phyloP scores from a whole-genome alignment of 768 basidiomycete species.

The Russula compacta region DNA sequence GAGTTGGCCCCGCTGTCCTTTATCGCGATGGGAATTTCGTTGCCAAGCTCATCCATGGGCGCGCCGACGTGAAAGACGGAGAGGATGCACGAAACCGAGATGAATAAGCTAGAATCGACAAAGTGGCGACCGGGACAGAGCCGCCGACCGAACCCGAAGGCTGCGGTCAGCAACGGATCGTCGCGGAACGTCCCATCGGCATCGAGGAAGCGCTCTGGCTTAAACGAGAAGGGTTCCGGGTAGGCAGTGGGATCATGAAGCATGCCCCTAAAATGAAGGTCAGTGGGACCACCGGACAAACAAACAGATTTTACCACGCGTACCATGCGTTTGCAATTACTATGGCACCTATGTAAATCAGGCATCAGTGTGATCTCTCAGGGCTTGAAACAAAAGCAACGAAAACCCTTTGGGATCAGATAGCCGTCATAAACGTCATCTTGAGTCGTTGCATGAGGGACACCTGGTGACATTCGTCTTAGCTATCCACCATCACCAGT shows the following conservation, averaged over 20 bases:
- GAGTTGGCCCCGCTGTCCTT: neutral
- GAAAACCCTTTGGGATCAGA: slow-evolving; percentile 45
- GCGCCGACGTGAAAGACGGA: neutral
- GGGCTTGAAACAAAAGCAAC: neutral
- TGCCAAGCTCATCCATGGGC: neutral
- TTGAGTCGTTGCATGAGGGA: slow-evolving; percentile 48
- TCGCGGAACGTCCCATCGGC: slow-evolving; percentile 24
- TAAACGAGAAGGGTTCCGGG: slow-evolving; percentile 21
- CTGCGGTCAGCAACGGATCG: slow-evolving; percentile 23
- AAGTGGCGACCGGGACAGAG: slow-evolving; percentile 20
- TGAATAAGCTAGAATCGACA: slow-evolving; percentile 16
- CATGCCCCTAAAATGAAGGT: slow-evolving; percentile 7
- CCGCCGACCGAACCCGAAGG: slow-evolving; percentile 21
- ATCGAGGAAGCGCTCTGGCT: slow-evolving; percentile 20
- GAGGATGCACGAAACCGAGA: slow-evolving; percentile 4
- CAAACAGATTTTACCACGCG: too few relatives aligned
- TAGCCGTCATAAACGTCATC: slow-evolving; percentile 48
- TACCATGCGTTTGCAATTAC: slow-evolving; percentile 6
- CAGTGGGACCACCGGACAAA: neutral
- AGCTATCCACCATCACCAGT: neutral
- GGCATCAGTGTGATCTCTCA: neutral
- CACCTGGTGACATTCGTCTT: slow-evolving; percentile 27
- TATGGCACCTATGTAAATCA: neutral
- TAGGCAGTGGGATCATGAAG: slow-evolving; percentile 18
- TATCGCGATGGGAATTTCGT: neutral